Base-by-base conservation (phyloP, 768 basidiomycete genomes). In the Pulveroboletus ravenelii region DNA sequence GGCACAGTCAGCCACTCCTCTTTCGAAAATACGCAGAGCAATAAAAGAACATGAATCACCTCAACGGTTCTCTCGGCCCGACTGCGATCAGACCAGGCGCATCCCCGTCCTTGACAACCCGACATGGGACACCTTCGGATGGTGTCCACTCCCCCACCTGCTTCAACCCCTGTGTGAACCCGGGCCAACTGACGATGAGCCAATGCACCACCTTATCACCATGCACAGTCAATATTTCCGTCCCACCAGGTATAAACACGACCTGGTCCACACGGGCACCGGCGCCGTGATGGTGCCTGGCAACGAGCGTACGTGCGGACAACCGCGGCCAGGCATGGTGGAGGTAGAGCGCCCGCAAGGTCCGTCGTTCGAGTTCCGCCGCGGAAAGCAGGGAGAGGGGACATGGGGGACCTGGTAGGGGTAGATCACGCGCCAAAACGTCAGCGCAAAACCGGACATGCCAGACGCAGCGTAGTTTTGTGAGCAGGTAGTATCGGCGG, bases 171-270 rank as follows among this genome's bases (percentile, higher is more conserved):
- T 15, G 52, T 14, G 34, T 3, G 14, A 47, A 15, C 12, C 62
- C 56, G 9, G 63, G 53, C 43, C 51, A 44, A 32, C 41, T 41
- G 41, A 56, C 47, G 47, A 68, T 36, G 27, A 52, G 45, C 66
- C 64, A 65, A 8, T 65, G 57, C 1, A 54, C 48, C 6, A 65
- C 38, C 46, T 15, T 63, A 29, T 65, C 62, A 10, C 46, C 50
- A 13, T 66, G 66, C 7, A 65, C 64, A 14, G 61, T 66, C 53
- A 65, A 37, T 0, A 68, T 8, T 40, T 65, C 66, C 2, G 52
- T 51, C 36, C 66, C 64, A 2, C 64, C 64, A 1, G 47, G 54
- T 15, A 65, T 46, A 27, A 65, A 59, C 36, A 65, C 35, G 27
- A 65, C 66, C 35, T 65, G 64, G 43, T 65, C 64, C 12, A 65